Evolutionary conservation across 2,329 filamentous ascomycete genomes (phyloP).

Genomic region (Pezicula rhizophila): DNA sequence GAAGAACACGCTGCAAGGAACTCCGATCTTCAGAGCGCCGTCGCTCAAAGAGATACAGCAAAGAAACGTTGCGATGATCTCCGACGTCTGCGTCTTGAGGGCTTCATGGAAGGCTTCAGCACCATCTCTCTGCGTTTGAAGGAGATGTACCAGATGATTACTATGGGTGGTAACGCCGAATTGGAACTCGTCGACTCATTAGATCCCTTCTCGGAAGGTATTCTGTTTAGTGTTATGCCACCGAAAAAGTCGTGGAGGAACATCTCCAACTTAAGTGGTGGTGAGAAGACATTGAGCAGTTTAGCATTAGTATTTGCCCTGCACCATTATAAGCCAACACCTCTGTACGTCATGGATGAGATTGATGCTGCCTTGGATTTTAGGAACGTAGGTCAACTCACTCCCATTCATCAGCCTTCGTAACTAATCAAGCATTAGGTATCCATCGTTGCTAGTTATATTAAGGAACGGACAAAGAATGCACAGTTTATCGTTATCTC

Average conservation of each 20-base stretch:
- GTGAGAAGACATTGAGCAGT: conserved; percentile 93
- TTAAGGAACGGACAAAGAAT: conserved; percentile 98
- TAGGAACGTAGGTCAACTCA: conserved; percentile 71
- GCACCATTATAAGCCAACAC: conserved; percentile 96
- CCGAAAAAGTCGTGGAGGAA: conserved; percentile 99
- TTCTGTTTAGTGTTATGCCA: conserved; percentile 96
- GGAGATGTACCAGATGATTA: conserved; percentile 99
- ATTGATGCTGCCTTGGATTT: conserved; percentile 98
- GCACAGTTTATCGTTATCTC: conserved; percentile 99
- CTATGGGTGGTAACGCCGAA: conserved; percentile 97
- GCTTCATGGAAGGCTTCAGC: conserved; percentile 97
- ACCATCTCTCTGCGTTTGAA: conserved; percentile 91
- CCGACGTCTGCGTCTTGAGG: conserved; percentile 80
- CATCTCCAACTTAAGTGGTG: conserved; percentile 90
- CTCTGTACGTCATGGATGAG: conserved; percentile 98
- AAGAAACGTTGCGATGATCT: conserved; percentile 93
- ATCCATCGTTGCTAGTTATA: conserved; percentile 96
- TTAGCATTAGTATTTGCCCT: conserved; percentile 95
- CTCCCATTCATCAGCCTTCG: neutral
- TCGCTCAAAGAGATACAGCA: conserved; percentile 72
- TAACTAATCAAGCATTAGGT: conserved; percentile 47
- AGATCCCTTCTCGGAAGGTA: conserved; percentile 95
- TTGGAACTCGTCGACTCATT: conserved; percentile 93
- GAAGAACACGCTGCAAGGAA: conserved; percentile 77
- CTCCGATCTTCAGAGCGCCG: conserved; percentile 75